Evolutionary conservation across 768 basidiomycete genomes (phyloP).

Genomic region (Suillus occidentalis): DNA sequence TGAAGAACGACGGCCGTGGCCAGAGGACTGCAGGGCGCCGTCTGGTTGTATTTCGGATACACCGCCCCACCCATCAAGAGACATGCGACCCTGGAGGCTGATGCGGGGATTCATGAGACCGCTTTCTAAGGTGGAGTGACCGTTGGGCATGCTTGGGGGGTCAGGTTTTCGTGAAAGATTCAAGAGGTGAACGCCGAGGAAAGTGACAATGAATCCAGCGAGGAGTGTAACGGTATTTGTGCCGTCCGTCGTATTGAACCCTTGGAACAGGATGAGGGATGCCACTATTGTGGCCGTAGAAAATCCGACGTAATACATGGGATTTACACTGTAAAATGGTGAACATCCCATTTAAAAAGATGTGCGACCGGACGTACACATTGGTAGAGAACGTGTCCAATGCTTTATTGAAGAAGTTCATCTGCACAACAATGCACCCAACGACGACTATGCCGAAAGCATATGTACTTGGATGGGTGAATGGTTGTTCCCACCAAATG

Average conservation of each 20-base stretch:
- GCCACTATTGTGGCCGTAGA: conserved; percentile 91
- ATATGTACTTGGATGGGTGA: conserved; percentile 94
- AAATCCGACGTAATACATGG: conserved; percentile 97
- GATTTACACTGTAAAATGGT: conserved; percentile 71
- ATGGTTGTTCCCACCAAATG: conserved; percentile 93
- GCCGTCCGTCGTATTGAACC: conserved; percentile 86
- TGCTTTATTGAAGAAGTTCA: conserved; percentile 99
- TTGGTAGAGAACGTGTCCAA: conserved; percentile 96
- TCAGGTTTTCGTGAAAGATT: conserved; percentile 71
- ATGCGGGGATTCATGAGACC: conserved; percentile 77
- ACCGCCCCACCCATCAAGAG: conserved; percentile 72
- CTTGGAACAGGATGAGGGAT: conserved; percentile 95
- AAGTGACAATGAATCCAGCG: conserved; percentile 88
- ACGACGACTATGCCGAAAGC: conserved; percentile 84
- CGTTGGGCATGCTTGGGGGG: conserved; percentile 38
- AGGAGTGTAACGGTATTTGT: conserved; percentile 85
- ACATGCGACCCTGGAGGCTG: conserved; percentile 78
- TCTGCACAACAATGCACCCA: conserved; percentile 85
- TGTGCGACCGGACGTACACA: conserved; percentile 60
- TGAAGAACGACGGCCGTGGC: conserved; percentile 66
- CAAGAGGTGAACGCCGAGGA: conserved; percentile 95
- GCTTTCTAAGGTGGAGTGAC: conserved; percentile 58
- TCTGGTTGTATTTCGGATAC: conserved; percentile 32
- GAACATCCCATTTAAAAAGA: not conserved
- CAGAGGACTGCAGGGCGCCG: conserved; percentile 27